Evolutionary conservation across 2,329 filamentous ascomycete genomes (phyloP), one percentile per base, ranked within the genome.

Genomic region (Curvularia sp.): DNA sequence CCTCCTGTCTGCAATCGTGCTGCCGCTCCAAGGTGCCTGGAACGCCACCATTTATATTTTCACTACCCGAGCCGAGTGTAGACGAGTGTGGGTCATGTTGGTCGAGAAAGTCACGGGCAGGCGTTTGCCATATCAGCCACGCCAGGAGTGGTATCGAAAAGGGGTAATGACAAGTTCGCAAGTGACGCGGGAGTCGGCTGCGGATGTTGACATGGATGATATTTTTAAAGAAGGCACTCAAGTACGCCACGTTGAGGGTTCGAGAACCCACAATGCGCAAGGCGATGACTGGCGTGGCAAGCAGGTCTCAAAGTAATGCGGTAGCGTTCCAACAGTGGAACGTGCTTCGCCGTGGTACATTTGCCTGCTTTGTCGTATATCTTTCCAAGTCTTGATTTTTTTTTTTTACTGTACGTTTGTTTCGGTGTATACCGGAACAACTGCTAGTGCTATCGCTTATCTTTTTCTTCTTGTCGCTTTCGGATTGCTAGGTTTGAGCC

Each of bases 1-100:
- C 67, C 87, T 89, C 63, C 84, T 88, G 63, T 88, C 89, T 21
- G 87, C 89, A 0, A 83, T 92, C 39, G 91, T 95, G 1, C 82
- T 96, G 8, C 91, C 92, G 0, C 82, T 93, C 0, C 92, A 96
- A 72, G 92, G 92, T 0, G 90, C 93, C 69, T 95, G 91, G 91
- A 96, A 96, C 73, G 86, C 88, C 18, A 75, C 90, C 57, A 92
- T 96, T 65, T 96, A 95, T 76, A 78, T 87, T 5, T 72, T 67
- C 18, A 73, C 72, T 0, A 71, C 71, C 0, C 72, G 70, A 60
- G 38, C 59, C 0, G 74, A 75, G 39, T 73, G 67, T 38, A 70
- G 63, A 30, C 64, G 66, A 15, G 69, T 68, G 5, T 59, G 60
- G 9, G 48, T 46, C 13, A 54, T 59, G 25, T 25, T 58, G 2